A percentile compares a stretch with the other conserved stretches of the same genome.
Conservation (phyloP, 2,329 filamentous ascomycete genomes). For the Ophiostoma sp. region DNA sequence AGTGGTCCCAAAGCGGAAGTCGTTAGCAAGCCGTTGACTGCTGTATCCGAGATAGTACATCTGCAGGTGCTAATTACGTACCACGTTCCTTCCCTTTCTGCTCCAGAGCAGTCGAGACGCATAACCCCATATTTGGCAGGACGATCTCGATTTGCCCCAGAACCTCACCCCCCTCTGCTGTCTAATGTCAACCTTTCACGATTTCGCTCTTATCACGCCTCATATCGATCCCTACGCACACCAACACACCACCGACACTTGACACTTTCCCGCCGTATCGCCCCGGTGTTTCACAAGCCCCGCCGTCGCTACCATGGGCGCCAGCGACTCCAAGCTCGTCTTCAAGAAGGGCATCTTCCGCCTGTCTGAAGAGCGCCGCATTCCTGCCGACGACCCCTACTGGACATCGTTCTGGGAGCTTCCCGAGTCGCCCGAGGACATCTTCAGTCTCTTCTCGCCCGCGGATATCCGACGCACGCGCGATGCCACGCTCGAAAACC, state of each 20-base stretch:
- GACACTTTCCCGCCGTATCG: background rate
- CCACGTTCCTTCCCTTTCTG: constrained; percentile 5
- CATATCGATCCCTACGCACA: no score
- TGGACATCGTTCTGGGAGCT: constrained; percentile 99
- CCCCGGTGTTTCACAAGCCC: constrained; percentile 1
- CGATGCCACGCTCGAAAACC: constrained; percentile 77
- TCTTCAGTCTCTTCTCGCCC: constrained; percentile 91
- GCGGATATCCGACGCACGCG: constrained; percentile 82
- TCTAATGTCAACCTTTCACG: background rate
- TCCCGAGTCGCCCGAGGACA: constrained; percentile 89
- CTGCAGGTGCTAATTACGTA: constrained; percentile 7
- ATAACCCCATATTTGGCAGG: constrained; percentile 13
- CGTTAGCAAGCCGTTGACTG: background rate
- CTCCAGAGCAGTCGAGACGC: constrained; percentile 7
- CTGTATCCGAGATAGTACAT: background rate
- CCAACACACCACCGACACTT: background rate
- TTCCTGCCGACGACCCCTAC: constrained; percentile 81
- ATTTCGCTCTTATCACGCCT: background rate
- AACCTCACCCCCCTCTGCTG: background rate
- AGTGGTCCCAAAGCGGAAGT: constrained; percentile 7
- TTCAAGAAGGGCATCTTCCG: constrained; percentile 98
- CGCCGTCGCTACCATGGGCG: constrained; percentile 64
- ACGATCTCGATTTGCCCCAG: constrained; percentile 5
- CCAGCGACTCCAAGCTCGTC: constrained; percentile 96
- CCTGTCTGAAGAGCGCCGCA: constrained; percentile 84